Conservation (phyloP, 1,284 basidiomycete species). For the Melampsora occidentalis region DNA sequence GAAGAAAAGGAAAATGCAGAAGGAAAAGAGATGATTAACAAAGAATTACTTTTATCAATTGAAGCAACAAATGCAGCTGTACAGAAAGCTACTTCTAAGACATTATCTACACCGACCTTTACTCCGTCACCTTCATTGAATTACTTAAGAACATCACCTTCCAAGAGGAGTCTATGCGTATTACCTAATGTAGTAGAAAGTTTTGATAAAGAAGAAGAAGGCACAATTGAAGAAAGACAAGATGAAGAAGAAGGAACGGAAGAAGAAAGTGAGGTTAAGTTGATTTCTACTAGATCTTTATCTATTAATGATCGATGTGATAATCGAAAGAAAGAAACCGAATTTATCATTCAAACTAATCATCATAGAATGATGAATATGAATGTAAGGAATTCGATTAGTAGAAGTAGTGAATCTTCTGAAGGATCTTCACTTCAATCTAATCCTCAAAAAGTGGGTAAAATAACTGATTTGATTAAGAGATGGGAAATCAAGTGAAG, state of each 20-base stretch:
- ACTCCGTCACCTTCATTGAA: conserved; percentile 14
- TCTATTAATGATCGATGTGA: neutral
- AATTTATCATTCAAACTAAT: neutral
- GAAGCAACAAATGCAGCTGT: conserved; percentile 40
- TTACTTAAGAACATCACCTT: conserved; percentile 9
- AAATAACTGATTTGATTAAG: neutral
- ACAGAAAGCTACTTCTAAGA: conserved; percentile 36
- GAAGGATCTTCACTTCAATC: neutral
- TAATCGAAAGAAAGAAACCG: neutral
- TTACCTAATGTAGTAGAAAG: conserved; percentile 9
- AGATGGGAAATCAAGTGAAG: conserved; percentile 5
- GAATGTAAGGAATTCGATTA: neutral
- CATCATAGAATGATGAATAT: neutral
- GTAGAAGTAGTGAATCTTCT: conserved; percentile 5
- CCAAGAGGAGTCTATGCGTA: neutral
- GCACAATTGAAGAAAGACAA: neutral
- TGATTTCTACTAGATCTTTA: neutral
- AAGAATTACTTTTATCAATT: conserved; percentile 26
- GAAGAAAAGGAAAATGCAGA: conserved; percentile 33
- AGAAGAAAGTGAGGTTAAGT: conserved; percentile 14
- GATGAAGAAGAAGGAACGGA: neutral
- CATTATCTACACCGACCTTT: conserved; percentile 32
- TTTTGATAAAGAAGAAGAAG: neutral
- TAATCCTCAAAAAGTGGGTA: neutral
- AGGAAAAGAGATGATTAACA: conserved; percentile 34